Evolutionary conservation across 257 asterid genomes (phyloP).

Genomic region (Mitragyna speciosa): DNA sequence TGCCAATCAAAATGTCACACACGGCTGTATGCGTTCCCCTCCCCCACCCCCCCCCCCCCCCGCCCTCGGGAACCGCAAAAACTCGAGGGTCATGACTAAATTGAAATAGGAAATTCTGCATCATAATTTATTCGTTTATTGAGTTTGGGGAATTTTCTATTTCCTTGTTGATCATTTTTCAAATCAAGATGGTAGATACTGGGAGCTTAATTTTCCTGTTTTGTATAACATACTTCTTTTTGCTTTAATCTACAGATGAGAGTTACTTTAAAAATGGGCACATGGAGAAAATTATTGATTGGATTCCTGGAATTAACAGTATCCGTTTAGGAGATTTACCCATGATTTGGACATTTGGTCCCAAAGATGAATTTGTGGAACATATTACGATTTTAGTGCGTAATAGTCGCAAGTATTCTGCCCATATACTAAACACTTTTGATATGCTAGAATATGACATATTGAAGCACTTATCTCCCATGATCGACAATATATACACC

Average conservation of each 20-base stretch:
- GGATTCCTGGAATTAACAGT: conserved; percentile 19
- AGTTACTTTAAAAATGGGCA: conserved; percentile 13
- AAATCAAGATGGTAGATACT: background rate
- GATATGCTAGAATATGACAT: conserved; percentile 9
- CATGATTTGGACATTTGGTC: conserved; percentile 10
- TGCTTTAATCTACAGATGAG: conserved; percentile 8
- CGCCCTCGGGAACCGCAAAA: too few species aligned
- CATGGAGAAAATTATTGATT: conserved; percentile 20
- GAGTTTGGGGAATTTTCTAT: background rate
- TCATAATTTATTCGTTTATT: background rate
- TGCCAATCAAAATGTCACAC: too few species aligned
- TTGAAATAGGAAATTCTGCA: too few species aligned
- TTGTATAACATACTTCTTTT: background rate
- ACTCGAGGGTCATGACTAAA: background rate
- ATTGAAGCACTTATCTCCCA: background rate
- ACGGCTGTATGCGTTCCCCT: too few species aligned
- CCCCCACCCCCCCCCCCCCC: too few species aligned
- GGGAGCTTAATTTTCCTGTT: background rate
- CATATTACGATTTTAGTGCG: background rate
- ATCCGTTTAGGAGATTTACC: conserved; percentile 17
- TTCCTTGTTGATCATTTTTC: background rate
- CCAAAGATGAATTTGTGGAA: conserved; percentile 6
- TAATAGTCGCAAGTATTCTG: background rate
- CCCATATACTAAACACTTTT: conserved; percentile 8
- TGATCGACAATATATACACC: conserved; percentile 9